Conservation (phyloP, 2,329 filamentous ascomycete genomes). For the Beauveria pseudobassiana region DNA sequence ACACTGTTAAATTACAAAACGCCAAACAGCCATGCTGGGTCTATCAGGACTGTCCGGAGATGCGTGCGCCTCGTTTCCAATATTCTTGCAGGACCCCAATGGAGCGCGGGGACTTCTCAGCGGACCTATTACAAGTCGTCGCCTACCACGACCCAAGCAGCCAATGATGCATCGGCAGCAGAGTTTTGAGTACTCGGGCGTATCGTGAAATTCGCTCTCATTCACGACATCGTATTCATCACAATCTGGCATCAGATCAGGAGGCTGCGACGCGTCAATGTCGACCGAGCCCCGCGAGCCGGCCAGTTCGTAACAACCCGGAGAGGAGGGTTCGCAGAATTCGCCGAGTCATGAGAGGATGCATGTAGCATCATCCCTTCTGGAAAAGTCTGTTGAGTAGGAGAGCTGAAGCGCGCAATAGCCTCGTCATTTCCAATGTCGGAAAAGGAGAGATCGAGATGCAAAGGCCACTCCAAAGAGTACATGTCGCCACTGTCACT, state of each 20-base stretch:
- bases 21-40: constrained; percentile 17
- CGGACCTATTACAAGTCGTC: constrained; percentile 41
- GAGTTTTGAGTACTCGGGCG: constrained; percentile 22
- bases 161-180: constrained; percentile 20
- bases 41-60: constrained; percentile 32
- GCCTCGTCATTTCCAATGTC: constrained; percentile 33
- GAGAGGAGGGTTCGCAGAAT: constrained; percentile 20
- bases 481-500: constrained; percentile 12
- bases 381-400: constrained; percentile 16
- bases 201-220: constrained; percentile 27
- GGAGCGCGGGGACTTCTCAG: constrained; percentile 22
- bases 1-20: background rate
- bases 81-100: constrained; percentile 20
- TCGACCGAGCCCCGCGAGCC: constrained; percentile 25
- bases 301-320: constrained; percentile 34
- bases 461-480: constrained; percentile 20
- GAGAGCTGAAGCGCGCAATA: constrained; percentile 29
- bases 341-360: constrained; percentile 16
- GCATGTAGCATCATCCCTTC: constrained; percentile 16
- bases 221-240: constrained; percentile 23
- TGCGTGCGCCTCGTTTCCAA: constrained; percentile 19
- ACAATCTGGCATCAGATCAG: constrained; percentile 26
- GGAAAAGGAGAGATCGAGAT: constrained; percentile 36
- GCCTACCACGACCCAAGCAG: constrained; percentile 36
- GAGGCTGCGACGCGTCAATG: constrained; percentile 28